Evolutionary conservation across 768 basidiomycete genomes (phyloP), one percentile per base, ranked within the genome.

Genomic region (Lactifluus hygrophoroides): DNA sequence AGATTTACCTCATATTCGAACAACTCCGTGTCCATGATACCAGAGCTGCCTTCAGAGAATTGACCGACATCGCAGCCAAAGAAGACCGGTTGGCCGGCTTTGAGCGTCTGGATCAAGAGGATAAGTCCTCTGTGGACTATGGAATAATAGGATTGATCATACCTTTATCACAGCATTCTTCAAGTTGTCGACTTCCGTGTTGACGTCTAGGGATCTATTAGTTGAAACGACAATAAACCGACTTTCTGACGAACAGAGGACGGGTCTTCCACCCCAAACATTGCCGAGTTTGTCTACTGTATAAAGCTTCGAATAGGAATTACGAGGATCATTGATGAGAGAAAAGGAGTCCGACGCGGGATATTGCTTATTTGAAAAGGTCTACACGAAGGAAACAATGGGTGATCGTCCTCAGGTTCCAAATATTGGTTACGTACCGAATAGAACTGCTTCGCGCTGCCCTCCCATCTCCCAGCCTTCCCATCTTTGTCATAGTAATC

Each of bases 31-130:
- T 94, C 94, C 93, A 95, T 90, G 63, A 96, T 84, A 25, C 94
- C 95, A 2, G 77, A 70, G 23, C 76, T 75, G 28, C 51, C 2
- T 64, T 90, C 84, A 4, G 86, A 88, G 68, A 83, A 90, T 68
- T 96, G 82, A 35, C 93, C 94, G 45, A 96, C 93, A 68, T 98
- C 95, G 69, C 94, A 96, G 0, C 94, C 95, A 68, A 97, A 97
- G 81, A 95, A 96, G 45, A 94, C 86, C 5, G 94, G 88, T 38
- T 85, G 83, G 40, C 90, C 88, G 25, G 88, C 87, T 72, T 91
- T 91, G 75, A 95, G 81, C 70, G 35, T 48, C 63, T 64, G 40
- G 13, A 14, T 17, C 8, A 37, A 53, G 43, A 28, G 32, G 2
- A 14, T 62, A 28, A 54, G 35, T 5, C n/a, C 11, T 30, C 27